Evolutionary conservation across 108 stramenopile species (phyloP), one percentile per base, ranked within the genome.

Genomic region (Parietichytrium sp.): DNA sequence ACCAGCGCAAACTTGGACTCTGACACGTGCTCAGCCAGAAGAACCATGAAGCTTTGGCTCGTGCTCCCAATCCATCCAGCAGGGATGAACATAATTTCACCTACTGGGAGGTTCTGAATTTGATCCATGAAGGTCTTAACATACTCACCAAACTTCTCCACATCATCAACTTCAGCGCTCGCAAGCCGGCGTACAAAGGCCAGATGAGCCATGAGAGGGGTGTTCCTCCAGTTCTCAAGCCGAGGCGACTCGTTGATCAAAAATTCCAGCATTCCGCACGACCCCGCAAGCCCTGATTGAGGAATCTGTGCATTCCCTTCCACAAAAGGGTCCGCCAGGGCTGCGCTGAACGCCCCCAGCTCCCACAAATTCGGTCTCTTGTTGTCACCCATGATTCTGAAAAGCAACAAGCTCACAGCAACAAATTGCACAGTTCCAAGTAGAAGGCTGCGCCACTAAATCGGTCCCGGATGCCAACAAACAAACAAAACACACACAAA

Each of bases 191-290:
- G 61, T 6, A 72, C 38, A 42, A 72, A n/a, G 42, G 61, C 45
- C 33, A 72, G 38, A 33, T 72, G 36, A n/a, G 61, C 23, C 61
- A 72, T 72, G 15, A 72, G 38, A 8, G 61, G 61, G 61, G 36
- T 25, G 38, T 72, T n/a, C 6, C 38, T 42, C 61, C 61, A 72
- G 36, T 42, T 36, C 20, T 72, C 38, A 38, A 72, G 61, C 42
- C 45, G 61, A 31, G 61, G 33, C 61, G 61, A 72, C 42, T 72
- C 61, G 61, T 45, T 36, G 38, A 72, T 42, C n/a, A 72, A 42
- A 42, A 72, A 45, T 42, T 72, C 61, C 42, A 72, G 33, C 29
- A 72, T 42, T 8, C 38, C 61, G 3, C 61, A 72, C 2, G 61
- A 33, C 61, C 38, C 45, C 0, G 61, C 38, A 42, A 72, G 61